Percentiles rank a stretch among this genome's conserved stretches.
phyloP scores from a whole-genome alignment of 2,329 filamentous ascomycete species.

The Nakataea oryzae region DNA sequence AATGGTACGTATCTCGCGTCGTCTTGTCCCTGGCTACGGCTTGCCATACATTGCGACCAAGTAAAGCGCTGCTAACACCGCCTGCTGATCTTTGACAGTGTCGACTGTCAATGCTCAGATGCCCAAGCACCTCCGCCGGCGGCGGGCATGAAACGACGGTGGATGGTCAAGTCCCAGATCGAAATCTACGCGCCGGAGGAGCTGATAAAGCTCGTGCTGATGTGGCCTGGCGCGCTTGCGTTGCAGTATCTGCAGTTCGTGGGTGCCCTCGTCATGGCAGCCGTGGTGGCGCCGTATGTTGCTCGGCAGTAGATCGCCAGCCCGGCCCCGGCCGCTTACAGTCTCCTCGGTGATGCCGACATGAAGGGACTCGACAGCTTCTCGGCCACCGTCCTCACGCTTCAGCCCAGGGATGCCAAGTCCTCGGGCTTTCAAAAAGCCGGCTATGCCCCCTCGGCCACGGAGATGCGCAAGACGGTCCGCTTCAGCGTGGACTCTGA shows the following conservation, averaged over 20 bases:
- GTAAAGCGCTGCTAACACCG: neutral
- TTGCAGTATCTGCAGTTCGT: neutral
- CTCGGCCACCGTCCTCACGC: neutral
- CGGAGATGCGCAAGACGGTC: neutral
- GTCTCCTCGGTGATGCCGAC: neutral
- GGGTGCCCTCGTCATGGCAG: neutral
- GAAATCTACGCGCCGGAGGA: neutral
- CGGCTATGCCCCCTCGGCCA: no score
- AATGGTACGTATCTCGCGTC: neutral
- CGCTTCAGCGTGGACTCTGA: neutral
- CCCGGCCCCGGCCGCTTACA: neutral
- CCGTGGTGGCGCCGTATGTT: neutral
- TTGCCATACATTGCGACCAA: neutral
- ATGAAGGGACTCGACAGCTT: neutral
- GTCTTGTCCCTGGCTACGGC: neutral
- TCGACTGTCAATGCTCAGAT: neutral
- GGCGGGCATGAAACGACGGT: neutral
- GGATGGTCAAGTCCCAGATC: neutral
- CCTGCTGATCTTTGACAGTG: neutral
- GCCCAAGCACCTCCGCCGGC: neutral
- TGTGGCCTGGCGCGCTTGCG: neutral
- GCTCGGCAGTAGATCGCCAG: neutral
- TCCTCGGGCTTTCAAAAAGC: neutral
- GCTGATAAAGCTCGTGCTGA: neutral
- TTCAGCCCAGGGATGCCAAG: neutral